Evolutionary conservation across 768 basidiomycete species (phyloP), one percentile per base, ranked within the genome.

Genomic region (Suillus subaureus): DNA sequence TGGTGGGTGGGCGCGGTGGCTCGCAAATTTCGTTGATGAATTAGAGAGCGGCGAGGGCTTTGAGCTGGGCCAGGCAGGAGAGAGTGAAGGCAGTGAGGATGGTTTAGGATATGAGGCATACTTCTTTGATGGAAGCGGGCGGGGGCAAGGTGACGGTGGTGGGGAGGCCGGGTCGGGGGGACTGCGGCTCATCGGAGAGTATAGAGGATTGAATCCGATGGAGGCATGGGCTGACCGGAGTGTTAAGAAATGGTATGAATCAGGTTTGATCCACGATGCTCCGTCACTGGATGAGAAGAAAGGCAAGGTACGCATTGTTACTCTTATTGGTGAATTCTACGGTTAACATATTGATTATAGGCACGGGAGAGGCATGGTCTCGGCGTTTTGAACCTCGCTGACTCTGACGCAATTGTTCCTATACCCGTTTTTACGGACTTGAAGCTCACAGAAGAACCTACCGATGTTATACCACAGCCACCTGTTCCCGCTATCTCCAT

Each of bases 201-300:
- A 97, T 73, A 85, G 86, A 75, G 95, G 96, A 7, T 97, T 95
- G 96, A 92, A 83, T 74, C 92, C 95, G 7, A 77, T 97, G 65
- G 96, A 98, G 75, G 96, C 95, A 16, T 93, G 91, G 91, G 96
- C 94, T 57, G 96, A 97, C 79, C 84, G 85, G 69, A 95, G 94
- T 78, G 82, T 95, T 57, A 85, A 90, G 74, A 87, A 88, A 74
- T 98, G 96, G 96, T 87, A 90, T 63, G 88, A 92, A 70, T 83
- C 87, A 31, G 95, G 95, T 3, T 75, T 94, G 40, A 82, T 93
- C 40, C 76, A 86, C 35, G 86, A 87, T 61, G 64, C 78, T 43
- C 74, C 81, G 39, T 64, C 78, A 6, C 77, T 81, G 40, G 47
- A 57, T 21, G 81, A 82, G 68, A 83, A 83, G 70, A 83, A 83